Conservation (phyloP, 257 asterid species). For the Solanum tarapatanum region DNA sequence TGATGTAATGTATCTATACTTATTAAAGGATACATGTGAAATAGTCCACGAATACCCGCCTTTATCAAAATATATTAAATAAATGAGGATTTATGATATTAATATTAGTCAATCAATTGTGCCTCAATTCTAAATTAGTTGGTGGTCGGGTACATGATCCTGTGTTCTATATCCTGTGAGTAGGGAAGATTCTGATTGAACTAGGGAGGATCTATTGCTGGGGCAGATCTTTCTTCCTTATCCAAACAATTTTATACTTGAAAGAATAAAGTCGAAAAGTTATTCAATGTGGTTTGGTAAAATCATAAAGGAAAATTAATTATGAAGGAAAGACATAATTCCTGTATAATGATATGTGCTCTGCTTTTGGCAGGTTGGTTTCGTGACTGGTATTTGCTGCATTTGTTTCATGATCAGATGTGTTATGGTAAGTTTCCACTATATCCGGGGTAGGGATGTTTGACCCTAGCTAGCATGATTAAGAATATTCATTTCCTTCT, state of each 20-base stretch:
- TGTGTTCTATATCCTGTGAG: background rate
- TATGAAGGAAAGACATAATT: background rate
- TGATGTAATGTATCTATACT: background rate
- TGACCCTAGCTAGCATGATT: background rate
- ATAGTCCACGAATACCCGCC: background rate
- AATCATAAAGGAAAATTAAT: background rate
- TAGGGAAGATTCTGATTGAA: background rate
- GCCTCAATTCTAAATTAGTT: background rate
- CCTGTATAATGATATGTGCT: background rate
- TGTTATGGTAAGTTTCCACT: constrained; percentile 18
- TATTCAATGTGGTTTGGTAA: background rate
- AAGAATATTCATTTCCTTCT: background rate
- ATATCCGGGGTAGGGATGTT: background rate
- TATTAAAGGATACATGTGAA: background rate
- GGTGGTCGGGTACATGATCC: background rate
- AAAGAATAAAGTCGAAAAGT: no score
- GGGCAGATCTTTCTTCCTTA: background rate
- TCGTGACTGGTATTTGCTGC: constrained; percentile 29
- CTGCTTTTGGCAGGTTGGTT: constrained; percentile 24
- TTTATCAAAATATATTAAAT: background rate
- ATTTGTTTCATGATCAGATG: constrained; percentile 33
- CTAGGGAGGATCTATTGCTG: background rate
- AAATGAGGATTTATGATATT: background rate
- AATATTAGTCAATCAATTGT: background rate
- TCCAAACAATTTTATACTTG: background rate